These are phyloP conservation scores for Penicillium soppii DNA, from an alignment of 495 filamentous ascomycete species.

Conservation along the genomic window DNA sequence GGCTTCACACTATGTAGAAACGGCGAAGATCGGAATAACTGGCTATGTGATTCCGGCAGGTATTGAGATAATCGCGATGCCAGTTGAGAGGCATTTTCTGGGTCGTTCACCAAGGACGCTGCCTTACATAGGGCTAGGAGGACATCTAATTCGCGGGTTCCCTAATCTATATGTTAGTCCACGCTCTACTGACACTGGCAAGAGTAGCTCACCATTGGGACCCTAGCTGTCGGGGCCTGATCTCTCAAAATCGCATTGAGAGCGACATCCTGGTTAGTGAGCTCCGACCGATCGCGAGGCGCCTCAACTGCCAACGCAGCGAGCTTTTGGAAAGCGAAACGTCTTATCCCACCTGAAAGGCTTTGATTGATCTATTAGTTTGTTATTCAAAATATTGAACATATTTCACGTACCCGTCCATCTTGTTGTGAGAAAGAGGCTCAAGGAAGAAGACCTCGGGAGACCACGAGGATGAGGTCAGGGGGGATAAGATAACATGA, in stretches of 20 bases:
- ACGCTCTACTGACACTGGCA: background rate
- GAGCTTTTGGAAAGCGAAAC: constrained; percentile 68
- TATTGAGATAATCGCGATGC: constrained; percentile 74
- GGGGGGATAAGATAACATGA: too few relatives aligned
- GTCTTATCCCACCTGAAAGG: constrained; percentile 50
- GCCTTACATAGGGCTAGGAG: constrained; percentile 87
- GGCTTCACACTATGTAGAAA: constrained; percentile 79
- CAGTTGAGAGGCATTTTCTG: constrained; percentile 71
- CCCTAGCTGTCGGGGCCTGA: constrained; percentile 42
- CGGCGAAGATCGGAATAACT: constrained; percentile 74
- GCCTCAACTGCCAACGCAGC: constrained; percentile 59
- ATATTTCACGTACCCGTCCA: constrained; percentile 23
- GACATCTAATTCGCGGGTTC: constrained; percentile 81
- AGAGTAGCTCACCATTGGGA: constrained; percentile 49
- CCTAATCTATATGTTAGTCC: constrained; percentile 41
- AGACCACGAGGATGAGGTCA: constrained; percentile 8
- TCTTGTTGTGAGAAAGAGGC: constrained; percentile 10
- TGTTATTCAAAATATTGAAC: background rate
- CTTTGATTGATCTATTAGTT: constrained; percentile 18
- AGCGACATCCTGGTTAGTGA: constrained; percentile 51
- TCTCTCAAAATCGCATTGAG: constrained; percentile 38
- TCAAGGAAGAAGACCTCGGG: background rate
- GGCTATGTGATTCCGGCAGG: constrained; percentile 75
- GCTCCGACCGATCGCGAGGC: constrained; percentile 57
- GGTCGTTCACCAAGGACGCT: constrained; percentile 64